A percentile compares a stretch with the other conserved stretches of the same genome.
These are phyloP conservation scores for Ramicandelaber brevisporus DNA, from an alignment of 192 early-diverging fungal genomes.

Conservation along the genomic window DNA sequence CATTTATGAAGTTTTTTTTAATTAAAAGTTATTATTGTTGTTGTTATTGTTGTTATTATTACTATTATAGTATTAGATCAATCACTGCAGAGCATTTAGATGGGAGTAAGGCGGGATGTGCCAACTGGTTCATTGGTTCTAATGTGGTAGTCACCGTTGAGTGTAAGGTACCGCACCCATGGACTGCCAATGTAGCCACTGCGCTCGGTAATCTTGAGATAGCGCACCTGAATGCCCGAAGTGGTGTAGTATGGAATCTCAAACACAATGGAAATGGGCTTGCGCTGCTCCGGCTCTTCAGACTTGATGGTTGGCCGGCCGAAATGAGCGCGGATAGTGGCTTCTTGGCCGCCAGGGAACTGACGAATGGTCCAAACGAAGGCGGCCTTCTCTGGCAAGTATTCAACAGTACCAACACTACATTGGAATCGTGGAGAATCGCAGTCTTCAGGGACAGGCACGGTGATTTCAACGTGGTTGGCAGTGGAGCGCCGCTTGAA, in stretches of 20 bases:
- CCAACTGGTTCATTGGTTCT: slow-evolving; percentile 65
- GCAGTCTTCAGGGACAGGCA: slow-evolving; percentile 95
- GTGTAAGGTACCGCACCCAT: slow-evolving; percentile 76
- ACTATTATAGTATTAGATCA: too few relatives aligned
- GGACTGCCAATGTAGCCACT: slow-evolving; percentile 69
- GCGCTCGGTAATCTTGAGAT: slow-evolving; percentile 76
- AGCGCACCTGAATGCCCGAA: slow-evolving; percentile 74
- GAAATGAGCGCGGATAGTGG: slow-evolving; percentile 69
- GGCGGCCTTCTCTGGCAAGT: slow-evolving; percentile 80
- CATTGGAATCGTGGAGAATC: slow-evolving; percentile 90
- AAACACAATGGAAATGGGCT: slow-evolving; percentile 65
- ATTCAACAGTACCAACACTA: slow-evolving; percentile 68
- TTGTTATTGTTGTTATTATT: too few relatives aligned
- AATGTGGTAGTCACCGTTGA: slow-evolving; percentile 85
- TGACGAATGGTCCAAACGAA: slow-evolving; percentile 97
- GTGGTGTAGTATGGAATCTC: slow-evolving; percentile 80
- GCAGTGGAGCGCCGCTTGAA: slow-evolving; percentile 94
- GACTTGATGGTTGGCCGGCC: slow-evolving; percentile 61
- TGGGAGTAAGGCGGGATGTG: slow-evolving; percentile 31
- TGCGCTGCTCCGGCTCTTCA: slow-evolving; percentile 56
- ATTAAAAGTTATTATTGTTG: too few relatives aligned
- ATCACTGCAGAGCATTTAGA: too few relatives aligned
- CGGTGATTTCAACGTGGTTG: slow-evolving; percentile 90
- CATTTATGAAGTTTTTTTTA: too few relatives aligned
- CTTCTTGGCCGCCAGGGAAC: slow-evolving; percentile 95